Conservation (phyloP, 139 green algal species). For the Zygnema circumcarinatum region DNA sequence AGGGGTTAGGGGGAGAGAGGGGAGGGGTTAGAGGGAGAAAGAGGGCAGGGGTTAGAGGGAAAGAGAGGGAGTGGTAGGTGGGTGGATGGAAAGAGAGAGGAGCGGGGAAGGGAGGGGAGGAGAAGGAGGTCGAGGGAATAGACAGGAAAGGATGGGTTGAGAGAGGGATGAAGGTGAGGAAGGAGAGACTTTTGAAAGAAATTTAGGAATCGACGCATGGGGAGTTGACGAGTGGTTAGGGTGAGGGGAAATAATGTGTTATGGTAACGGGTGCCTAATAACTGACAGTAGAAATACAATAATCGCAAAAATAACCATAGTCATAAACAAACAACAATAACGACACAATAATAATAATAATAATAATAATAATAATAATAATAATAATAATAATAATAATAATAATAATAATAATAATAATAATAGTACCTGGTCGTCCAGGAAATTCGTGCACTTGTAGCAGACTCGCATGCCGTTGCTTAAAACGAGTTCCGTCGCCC, state of each 20-base stretch:
- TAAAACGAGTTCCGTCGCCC: slow-evolving; percentile 72
- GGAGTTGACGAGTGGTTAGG: too few relatives aligned
- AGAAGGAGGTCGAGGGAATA: not conserved
- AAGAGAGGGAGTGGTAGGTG: not conserved
- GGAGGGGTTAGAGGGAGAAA: not conserved
- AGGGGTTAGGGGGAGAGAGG: not conserved
- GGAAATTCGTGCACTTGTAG: slow-evolving; percentile 75
- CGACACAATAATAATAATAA: too few relatives aligned
- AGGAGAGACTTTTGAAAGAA: too few relatives aligned
- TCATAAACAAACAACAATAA: too few relatives aligned
- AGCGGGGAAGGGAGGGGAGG: not conserved
- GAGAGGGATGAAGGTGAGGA: too few relatives aligned
- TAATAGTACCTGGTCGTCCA: slow-evolving; percentile 79
- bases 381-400: too few relatives aligned
- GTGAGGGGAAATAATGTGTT: too few relatives aligned
- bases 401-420: too few relatives aligned
- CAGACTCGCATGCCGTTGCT: slow-evolving; percentile 82
- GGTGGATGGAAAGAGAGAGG: not conserved
- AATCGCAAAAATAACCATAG: not conserved
- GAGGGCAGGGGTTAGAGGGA: not conserved
- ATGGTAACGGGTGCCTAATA: too few relatives aligned
- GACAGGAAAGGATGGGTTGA: too few relatives aligned
- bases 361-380: too few relatives aligned
- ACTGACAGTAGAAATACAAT: not conserved
- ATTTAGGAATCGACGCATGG: too few relatives aligned